phyloP scores from a whole-genome alignment of 257 asterid genomes.

The Lavandula angustifolia region DNA sequence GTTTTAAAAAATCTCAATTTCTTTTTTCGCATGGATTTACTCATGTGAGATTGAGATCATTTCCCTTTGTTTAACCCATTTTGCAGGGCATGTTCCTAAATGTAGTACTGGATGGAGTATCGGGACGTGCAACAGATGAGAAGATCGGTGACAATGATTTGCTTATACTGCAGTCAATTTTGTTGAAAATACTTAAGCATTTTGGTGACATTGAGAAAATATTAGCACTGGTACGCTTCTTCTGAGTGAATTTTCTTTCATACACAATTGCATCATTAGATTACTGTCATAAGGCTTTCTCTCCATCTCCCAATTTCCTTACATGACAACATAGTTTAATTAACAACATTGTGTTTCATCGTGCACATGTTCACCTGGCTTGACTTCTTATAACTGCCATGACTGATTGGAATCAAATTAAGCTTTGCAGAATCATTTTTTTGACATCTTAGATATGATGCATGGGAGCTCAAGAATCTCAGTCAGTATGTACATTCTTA shows the following conservation, averaged over 20 bases:
- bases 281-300: constrained; percentile 11
- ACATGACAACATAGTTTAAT: constrained; percentile 14
- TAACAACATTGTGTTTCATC: constrained; percentile 5
- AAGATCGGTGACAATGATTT: constrained; percentile 59
- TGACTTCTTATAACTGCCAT: constrained; percentile 20
- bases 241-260: constrained; percentile 29
- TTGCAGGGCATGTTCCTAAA: constrained; percentile 55
- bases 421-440: constrained; percentile 73
- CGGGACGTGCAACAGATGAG: constrained; percentile 44
- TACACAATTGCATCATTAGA: constrained; percentile 8
- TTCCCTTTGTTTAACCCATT: constrained; percentile 26
- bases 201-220: constrained; percentile 52
- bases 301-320: constrained; percentile 1
- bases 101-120: constrained; percentile 60
- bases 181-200: constrained; percentile 62
- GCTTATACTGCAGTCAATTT: constrained; percentile 65
- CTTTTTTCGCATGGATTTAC: constrained; percentile 10
- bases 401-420: constrained; percentile 28
- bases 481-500: constrained; percentile 61
- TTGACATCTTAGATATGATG: constrained; percentile 72
- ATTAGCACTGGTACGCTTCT: constrained; percentile 62
- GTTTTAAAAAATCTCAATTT: constrained; percentile 4
- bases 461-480: constrained; percentile 74
- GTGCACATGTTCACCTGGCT: constrained; percentile 18
- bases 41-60: constrained; percentile 9